Base-by-base conservation (phyloP, 257 asterid species). In the Linderniella brevidens region DNA sequence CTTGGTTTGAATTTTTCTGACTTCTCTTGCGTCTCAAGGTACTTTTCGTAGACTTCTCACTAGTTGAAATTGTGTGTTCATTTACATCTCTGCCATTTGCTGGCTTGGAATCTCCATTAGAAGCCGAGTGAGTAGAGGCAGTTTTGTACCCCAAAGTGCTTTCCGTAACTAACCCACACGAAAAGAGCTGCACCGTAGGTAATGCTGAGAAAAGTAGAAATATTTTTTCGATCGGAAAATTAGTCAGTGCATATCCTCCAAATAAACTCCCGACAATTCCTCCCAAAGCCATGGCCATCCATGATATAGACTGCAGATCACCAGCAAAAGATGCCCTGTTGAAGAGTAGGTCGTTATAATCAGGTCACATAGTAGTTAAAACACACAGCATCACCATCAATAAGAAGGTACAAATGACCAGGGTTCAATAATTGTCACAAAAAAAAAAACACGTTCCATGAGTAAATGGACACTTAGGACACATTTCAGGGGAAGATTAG, bases 221-320 rank as follows among this genome's bases (percentile, higher is more conserved):
- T 52, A 83, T 78, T 64, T 50, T 59, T 57, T 83, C 80, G 50
- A 76, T 78, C 61, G 20, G 68, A 51, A 76, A 37, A 61, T 75
- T 67, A 57, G 44, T 41, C 42, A 87, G 66, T 46, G 97, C 83
- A 69, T 68, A 78, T 56, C 97, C 97, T 64, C 97, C 97, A 4
- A 83, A 58, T 64, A 87, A 68, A 70, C 92, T 87, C 58, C 97
- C 97, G 58, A 71, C 76, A 54, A 87, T 80, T 65, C 97, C 97
- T 71, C 97, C 97, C 14, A 78, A 53, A 66, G 97, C 97, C 97
- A 87, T 83, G 55, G 95, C 66, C 86, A 87, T 74, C 97, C 97
- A 87, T 47, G 97, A 87, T 29, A 87, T 45, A 12, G 97, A 87
- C 81, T 87, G 97, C 62, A 87, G 93, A 70, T 87, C 97, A 5